phyloP scores from a whole-genome alignment of 176 grass and related monocot species.

The Ananas comosus region DNA sequence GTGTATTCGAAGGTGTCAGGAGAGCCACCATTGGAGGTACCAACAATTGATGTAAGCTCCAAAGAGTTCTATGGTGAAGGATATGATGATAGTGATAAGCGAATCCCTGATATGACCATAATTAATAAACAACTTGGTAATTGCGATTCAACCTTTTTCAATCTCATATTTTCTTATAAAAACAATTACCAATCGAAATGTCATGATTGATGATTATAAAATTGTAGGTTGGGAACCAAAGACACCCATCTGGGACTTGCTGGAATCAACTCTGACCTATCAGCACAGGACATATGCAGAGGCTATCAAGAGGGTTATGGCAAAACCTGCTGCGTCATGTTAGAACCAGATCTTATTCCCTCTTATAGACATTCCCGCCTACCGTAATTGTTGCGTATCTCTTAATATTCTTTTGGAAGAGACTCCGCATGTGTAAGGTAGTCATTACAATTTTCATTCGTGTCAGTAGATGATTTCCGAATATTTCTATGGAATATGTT shows the following conservation, averaged over 20 bases:
- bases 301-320: slow-evolving; percentile 62
- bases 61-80: slow-evolving; percentile 92
- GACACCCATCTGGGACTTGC: slow-evolving; percentile 73
- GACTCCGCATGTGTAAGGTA: background rate
- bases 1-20: slow-evolving; percentile 76
- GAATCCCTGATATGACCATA: slow-evolving; percentile 80
- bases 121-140: slow-evolving; percentile 94
- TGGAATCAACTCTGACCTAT: slow-evolving; percentile 86
- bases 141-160: background rate
- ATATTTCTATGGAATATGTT: too few species aligned
- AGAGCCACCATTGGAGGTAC: slow-evolving; percentile 55
- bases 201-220: background rate
- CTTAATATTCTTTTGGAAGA: background rate
- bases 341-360: slow-evolving; percentile 22
- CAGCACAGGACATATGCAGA: slow-evolving; percentile 95
- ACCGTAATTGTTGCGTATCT: background rate
- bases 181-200: background rate
- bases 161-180: background rate
- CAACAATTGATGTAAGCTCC: slow-evolving; percentile 71
- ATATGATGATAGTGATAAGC: slow-evolving; percentile 90
- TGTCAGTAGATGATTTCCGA: background rate
- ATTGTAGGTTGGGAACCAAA: slow-evolving; percentile 89
- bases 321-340: slow-evolving; percentile 44
- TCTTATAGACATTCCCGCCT: background rate
- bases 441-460: background rate